Evolutionary conservation across 805 yeast genomes (phyloP), one percentile per base, ranked within the genome.

Genomic region (Hanseniaspora lindneri): DNA sequence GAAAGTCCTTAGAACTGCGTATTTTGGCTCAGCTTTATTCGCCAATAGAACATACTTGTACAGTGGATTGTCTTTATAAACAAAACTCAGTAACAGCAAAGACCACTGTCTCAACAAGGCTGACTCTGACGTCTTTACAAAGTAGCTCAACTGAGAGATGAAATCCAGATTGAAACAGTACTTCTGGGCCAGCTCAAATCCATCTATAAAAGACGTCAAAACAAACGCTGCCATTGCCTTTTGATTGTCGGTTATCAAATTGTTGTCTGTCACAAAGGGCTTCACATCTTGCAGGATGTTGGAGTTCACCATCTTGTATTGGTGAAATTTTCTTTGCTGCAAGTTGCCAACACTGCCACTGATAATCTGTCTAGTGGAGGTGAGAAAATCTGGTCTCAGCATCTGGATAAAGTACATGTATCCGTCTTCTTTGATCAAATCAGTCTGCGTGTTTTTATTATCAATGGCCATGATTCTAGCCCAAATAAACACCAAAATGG

Each of bases 401-500:
- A 89, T 85, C 52, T 80, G 77, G 39, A 86, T 76, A 61, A 92
- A 92, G 62, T 92, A 89, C 56, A 79, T 77, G 63, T 79, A 88
- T 0, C 96, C 95, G 58, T 81, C 82, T 59, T 89, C 97, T 57
- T 88, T 88, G 54, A 92, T 75, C 27, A 92, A 72, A 59, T 92
- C 98, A 53, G 81, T 87, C 62, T 92, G 98, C 3, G 95, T 85
- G 58, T 83, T 81, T 54, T 77, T 75, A 61, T 83, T 81, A 63
- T 89, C 97, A 21, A 92, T 94, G 2, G 96, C 88, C 92, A 92
- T 86, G 20, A 92, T 86, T 55, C 97, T 72, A 0, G 97, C 95
- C 98, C 98, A 92, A 48, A 92, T 92, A 58, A 89, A 92, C 1
- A 92, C 92, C 50, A 92, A 66, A 3, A 89, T 95, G 0, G 97